Base-by-base conservation (phyloP, 2,329 filamentous ascomycete genomes). In the Didymella pinodella region DNA sequence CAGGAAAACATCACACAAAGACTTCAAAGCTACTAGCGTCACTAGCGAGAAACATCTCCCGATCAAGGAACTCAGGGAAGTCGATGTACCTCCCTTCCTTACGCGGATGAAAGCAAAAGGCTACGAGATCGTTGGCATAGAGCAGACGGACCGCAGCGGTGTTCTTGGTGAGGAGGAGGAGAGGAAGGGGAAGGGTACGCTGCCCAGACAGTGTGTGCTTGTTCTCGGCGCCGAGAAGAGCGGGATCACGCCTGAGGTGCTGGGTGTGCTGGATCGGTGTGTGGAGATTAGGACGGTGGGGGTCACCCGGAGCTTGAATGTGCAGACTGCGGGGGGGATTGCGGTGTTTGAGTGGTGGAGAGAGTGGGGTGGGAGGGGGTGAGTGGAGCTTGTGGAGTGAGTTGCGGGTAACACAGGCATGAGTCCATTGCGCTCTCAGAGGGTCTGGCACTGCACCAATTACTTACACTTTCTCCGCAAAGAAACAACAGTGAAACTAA, bases 281-380 rank as follows among this genome's bases (percentile, higher is more conserved):
- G 81, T 85, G 5, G 83, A 85, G 70, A 83, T 85, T 47, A 75
- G 76, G 48, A 84, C 84, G 61, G 75, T 78, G 48, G 83, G 83
- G 0, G 76, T 84, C 7, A 85, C 83, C 31, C 76, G 83, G 64
- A 84, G 82, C 67, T 71, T 85, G 73, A 85, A 85, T 70, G 83
- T 85, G 60, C 83, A 85, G 73, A 84, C 82, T 25, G 83, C 82
- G 12, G 81, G 80, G 14, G 81, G 78, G 0, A 80, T 83, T 54
- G 82, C 83, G 44, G 65, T 84, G 36, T 84, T 79, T 68, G 83
- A 85, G 68, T 84, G 80, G 73, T 78, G 76, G 69, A 78, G 81
- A 62, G 79, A 82, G 65, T 77, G 75, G 75, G 66, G 65, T 22
- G 48, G 60, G 6, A 62, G 63, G 48, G 22, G n/a, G 7, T 59